phyloP scores from a whole-genome alignment of 768 basidiomycete species.

The Phanerochaete sordida region DNA sequence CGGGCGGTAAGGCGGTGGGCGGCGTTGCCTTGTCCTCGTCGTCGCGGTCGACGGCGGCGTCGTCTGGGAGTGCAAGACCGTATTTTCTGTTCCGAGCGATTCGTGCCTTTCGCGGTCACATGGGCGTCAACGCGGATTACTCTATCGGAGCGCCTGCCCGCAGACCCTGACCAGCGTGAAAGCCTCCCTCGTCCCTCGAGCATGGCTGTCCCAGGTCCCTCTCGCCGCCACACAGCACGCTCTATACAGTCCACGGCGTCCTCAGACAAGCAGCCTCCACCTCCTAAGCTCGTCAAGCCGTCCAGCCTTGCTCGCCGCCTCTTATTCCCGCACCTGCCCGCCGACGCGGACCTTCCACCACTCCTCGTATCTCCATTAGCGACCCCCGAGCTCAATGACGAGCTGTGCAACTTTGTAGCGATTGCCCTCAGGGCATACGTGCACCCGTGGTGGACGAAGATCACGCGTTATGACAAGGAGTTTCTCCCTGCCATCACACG shows the following conservation, averaged over 20 bases:
- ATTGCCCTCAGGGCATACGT: slow-evolving; percentile 77
- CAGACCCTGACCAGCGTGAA: not conserved
- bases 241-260: slow-evolving; percentile 24
- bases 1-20: not conserved
- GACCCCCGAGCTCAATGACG: slow-evolving; percentile 56
- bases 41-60: not conserved
- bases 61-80: not conserved
- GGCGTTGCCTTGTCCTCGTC: not conserved
- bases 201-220: slow-evolving; percentile 14
- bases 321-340: slow-evolving; percentile 47
- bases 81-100: not conserved
- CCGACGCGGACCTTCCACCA: slow-evolving; percentile 45
- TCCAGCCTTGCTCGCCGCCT: slow-evolving; percentile 19
- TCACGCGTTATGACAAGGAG: slow-evolving; percentile 81
- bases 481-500: slow-evolving; percentile 68
- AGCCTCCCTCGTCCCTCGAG: slow-evolving; percentile 8
- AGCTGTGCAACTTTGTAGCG: slow-evolving; percentile 77
- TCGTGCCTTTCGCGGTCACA: not conserved
- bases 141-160: not conserved
- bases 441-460: slow-evolving; percentile 82
- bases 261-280: slow-evolving; percentile 19
- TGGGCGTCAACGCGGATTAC: not conserved
- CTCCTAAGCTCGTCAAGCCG: slow-evolving; percentile 12
- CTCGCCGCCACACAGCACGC: slow-evolving; percentile 18
- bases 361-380: slow-evolving; percentile 44